Percentiles rank a stretch among this genome's conserved stretches.
These are phyloP conservation scores for Camellia oleifera DNA, from an alignment of 179 eudicot genomes.

Conservation along the genomic window DNA sequence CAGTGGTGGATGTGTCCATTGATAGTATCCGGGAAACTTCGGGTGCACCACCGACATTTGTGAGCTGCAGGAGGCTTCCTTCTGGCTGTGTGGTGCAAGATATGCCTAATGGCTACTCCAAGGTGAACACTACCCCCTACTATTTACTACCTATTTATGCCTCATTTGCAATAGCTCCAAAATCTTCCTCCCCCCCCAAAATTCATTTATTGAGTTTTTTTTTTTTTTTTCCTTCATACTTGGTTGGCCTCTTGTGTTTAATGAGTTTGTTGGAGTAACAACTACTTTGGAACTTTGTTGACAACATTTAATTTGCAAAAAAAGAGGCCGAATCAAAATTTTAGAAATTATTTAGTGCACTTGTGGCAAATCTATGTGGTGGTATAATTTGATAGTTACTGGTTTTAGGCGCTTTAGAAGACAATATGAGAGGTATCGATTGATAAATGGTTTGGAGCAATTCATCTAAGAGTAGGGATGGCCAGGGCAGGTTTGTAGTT, in stretches of 20 bases:
- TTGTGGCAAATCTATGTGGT: no score
- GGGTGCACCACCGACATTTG: constrained; percentile 48
- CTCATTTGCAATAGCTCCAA: no score
- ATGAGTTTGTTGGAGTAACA: constrained; percentile 68
- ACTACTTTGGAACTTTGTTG: constrained; percentile 47
- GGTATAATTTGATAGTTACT: no score
- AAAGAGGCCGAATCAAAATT: constrained; percentile 23
- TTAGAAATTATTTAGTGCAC: background rate
- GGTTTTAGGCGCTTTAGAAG: no score
- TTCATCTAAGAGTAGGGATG: no score
- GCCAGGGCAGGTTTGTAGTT: no score
- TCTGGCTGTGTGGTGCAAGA: constrained; percentile 96
- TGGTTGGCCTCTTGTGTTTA: constrained; percentile 45
- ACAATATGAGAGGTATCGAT: no score
- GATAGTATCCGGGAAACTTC: constrained; percentile 63
- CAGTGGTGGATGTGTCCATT: constrained; percentile 87
- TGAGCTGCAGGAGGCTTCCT: constrained; percentile 82
- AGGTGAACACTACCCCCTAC: constrained; percentile 38
- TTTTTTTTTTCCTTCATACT: background rate
- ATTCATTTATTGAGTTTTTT: no score
- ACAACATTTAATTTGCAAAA: constrained; percentile 38
- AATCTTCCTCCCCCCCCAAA: no score
- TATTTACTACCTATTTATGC: no score
- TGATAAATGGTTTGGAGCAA: no score
- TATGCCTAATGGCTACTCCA: constrained; percentile 97